Conservation (phyloP, 75 land plant species). For the Pinus albicaulis region DNA sequence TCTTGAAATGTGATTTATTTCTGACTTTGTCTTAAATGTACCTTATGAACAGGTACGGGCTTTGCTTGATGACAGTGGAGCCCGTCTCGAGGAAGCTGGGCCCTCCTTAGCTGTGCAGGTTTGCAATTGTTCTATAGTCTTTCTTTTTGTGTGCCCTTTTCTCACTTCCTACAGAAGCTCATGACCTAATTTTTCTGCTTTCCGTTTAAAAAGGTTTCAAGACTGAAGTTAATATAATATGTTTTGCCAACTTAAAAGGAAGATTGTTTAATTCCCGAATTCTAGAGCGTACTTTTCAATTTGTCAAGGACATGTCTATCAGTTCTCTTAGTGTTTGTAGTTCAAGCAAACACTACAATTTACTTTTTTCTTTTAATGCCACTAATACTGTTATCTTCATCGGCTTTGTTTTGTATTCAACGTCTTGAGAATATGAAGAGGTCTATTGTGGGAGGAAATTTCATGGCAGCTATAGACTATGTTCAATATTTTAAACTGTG, state of each 20-base stretch:
- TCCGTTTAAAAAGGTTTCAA: background rate
- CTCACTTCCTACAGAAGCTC: background rate
- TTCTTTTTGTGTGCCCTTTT: background rate
- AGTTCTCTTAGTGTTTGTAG: background rate
- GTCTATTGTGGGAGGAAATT: too few relatives aligned
- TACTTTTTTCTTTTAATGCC: background rate
- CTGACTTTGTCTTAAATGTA: background rate
- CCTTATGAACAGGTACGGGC: conserved; percentile 76
- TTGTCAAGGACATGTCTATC: background rate
- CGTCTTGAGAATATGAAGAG: too few relatives aligned
- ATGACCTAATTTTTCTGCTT: background rate
- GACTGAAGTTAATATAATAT: background rate
- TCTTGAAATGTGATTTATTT: background rate
- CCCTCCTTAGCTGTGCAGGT: conserved; percentile 99
- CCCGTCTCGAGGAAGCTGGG: conserved; percentile 78
- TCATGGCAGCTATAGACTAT: too few relatives aligned
- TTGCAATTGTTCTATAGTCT: background rate
- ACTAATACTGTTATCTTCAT: background rate
- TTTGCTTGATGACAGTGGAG: conserved; percentile 88
- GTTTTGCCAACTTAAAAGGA: background rate
- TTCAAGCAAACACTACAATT: background rate
- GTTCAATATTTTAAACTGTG: too few relatives aligned
- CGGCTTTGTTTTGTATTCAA: background rate
- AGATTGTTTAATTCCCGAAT: background rate
- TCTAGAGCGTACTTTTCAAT: background rate